These are phyloP conservation scores for Diutina mesorugosa DNA, from an alignment of 1,139 yeast genomes.

Conservation along the genomic window DNA sequence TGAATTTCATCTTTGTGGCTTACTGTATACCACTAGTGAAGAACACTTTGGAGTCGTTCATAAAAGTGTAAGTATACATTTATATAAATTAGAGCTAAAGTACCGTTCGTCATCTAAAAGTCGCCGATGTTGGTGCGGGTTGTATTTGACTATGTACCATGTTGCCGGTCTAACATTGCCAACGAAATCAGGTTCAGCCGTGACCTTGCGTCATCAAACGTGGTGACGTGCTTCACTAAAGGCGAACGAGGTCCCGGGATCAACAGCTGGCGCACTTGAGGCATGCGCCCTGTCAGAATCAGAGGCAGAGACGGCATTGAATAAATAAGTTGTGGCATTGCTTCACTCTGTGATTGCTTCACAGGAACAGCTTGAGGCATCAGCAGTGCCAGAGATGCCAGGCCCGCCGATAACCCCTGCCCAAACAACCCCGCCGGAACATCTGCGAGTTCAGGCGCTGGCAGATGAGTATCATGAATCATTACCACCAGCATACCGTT, in stretches of 20 bases:
- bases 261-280: background rate
- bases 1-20: too few relatives aligned
- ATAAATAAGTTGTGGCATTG: background rate
- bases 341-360: background rate
- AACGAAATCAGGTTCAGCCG: background rate
- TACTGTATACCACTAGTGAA: too few relatives aligned
- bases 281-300: background rate
- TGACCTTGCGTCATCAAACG: background rate
- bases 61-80: too few relatives aligned
- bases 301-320: background rate
- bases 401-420: background rate
- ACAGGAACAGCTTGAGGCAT: background rate
- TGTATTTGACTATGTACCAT: background rate
- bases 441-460: slow-evolving; percentile 22
- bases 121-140: background rate
- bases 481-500: slow-evolving; percentile 16
- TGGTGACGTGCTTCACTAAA: background rate
- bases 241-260: background rate
- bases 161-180: background rate
- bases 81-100: too few relatives aligned
- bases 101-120: too few relatives aligned
- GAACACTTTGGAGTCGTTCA: too few relatives aligned
- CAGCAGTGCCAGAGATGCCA: background rate
- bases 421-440: slow-evolving; percentile 22
- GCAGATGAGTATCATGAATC: slow-evolving; percentile 15